Evolutionary conservation across 108 stramenopile species (phyloP).

Genomic region (Aureococcus anophagefferens): DNA sequence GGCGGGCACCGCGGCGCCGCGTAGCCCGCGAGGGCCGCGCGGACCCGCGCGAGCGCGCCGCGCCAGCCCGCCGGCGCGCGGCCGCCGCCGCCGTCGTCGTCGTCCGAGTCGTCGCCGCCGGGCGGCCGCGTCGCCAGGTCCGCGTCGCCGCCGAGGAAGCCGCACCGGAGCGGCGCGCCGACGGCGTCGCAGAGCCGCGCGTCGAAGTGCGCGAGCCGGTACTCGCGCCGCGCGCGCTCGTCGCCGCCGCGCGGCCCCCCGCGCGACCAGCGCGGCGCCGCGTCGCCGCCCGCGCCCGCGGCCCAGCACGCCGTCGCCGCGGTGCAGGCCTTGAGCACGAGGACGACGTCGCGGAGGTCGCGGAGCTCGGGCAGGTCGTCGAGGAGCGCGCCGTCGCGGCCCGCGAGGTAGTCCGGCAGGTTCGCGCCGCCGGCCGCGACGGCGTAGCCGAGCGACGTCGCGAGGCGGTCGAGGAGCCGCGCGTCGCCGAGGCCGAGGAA

Average conservation of each 20-base stretch:
- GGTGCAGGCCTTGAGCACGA: constrained; percentile 37
- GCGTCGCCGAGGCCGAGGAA: neutral
- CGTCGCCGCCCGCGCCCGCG: constrained; percentile 37
- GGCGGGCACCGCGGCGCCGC: neutral
- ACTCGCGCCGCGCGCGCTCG: constrained; percentile 59
- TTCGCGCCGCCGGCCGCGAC: neutral
- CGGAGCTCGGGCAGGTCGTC: neutral
- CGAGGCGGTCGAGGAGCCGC: neutral
- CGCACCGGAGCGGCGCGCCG: constrained; percentile 29
- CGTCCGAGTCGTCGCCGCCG: constrained; percentile 9
- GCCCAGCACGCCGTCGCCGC: constrained; percentile 63
- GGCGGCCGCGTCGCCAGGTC: neutral
- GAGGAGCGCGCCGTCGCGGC: neutral
- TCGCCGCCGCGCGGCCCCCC: constrained; percentile 58
- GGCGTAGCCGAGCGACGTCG: constrained; percentile 30
- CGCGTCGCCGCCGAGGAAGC: neutral
- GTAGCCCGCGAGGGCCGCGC: constrained; percentile 15
- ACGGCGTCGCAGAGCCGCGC: constrained; percentile 40
- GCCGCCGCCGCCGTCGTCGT: neutral
- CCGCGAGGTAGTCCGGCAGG: neutral
- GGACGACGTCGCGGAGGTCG: neutral
- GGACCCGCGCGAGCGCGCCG: neutral
- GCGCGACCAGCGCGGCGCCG: constrained; percentile 26
- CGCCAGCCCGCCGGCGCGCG: neutral
- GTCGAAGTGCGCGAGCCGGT: constrained; percentile 62